Percentiles rank a stretch among this genome's conserved stretches.
phyloP scores from a whole-genome alignment of 179 eudicot species.

The Gypsophila paniculata region DNA sequence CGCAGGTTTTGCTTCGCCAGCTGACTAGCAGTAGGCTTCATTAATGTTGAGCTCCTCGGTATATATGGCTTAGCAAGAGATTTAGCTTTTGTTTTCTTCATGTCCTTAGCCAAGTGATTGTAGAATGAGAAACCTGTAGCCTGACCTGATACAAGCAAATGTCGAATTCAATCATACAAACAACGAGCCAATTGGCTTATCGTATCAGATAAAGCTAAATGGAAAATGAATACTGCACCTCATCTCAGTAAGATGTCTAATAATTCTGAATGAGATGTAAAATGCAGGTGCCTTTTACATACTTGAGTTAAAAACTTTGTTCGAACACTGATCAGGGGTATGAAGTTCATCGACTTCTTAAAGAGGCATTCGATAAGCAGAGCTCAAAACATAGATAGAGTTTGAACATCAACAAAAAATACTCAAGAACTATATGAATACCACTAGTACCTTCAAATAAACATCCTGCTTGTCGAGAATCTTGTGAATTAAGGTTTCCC shows the following conservation, averaged over 20 bases:
- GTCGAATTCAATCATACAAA: not conserved
- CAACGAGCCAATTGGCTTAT: not conserved
- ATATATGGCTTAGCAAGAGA: slow-evolving; percentile 38
- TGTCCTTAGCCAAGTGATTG: slow-evolving; percentile 40
- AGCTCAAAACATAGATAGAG: not conserved
- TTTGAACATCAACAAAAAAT: not conserved
- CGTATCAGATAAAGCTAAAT: not conserved
- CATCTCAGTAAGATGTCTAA: not conserved
- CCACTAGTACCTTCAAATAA: slow-evolving; percentile 39
- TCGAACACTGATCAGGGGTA: not conserved
- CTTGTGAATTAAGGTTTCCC: slow-evolving; percentile 25
- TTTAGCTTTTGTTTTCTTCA: slow-evolving; percentile 35
- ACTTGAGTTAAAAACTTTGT: not conserved
- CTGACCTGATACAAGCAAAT: slow-evolving; percentile 30
- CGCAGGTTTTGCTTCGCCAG: slow-evolving; percentile 77
- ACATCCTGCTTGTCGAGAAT: slow-evolving; percentile 33
- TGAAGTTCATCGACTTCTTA: not conserved
- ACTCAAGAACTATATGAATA: slow-evolving; percentile 5
- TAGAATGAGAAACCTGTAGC: slow-evolving; percentile 45
- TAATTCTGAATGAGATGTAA: no score
- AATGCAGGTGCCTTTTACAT: no score
- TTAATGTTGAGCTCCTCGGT: slow-evolving; percentile 73
- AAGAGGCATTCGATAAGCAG: not conserved
- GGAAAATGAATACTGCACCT: not conserved
- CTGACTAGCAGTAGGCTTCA: slow-evolving; percentile 94